Evolutionary conservation across 257 asterid species (phyloP).

Genomic region (Solanum clarkiae): DNA sequence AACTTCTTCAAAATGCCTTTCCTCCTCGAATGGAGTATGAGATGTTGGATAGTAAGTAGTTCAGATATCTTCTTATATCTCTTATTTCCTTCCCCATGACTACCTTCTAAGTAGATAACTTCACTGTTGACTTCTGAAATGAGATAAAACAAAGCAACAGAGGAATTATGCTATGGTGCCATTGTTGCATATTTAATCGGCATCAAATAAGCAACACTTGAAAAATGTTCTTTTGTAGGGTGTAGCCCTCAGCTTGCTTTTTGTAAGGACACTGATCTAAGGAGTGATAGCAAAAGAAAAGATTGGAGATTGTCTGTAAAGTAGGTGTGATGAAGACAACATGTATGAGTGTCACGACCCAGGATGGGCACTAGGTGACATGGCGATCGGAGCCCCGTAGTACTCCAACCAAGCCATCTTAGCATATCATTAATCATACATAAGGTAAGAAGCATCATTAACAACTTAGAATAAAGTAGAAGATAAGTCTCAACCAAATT

Average conservation of each 20-base stretch:
- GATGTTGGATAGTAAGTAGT: slow-evolving; percentile 70
- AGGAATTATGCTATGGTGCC: neutral
- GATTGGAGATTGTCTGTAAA: neutral
- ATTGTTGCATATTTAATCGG: neutral
- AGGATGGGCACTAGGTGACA: too few relatives aligned
- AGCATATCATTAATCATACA: too few relatives aligned
- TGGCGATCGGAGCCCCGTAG: too few relatives aligned
- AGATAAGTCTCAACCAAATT: too few relatives aligned
- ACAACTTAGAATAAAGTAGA: too few relatives aligned
- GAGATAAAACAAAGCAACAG: neutral
- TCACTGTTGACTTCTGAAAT: neutral
- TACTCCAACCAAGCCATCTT: too few relatives aligned
- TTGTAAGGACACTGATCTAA: neutral
- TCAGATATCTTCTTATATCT: neutral
- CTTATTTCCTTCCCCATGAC: neutral
- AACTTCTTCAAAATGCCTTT: slow-evolving; percentile 84
- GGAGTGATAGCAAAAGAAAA: neutral
- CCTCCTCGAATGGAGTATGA: slow-evolving; percentile 92
- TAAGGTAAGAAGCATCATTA: too few relatives aligned
- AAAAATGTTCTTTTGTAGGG: neutral
- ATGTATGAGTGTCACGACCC: too few relatives aligned
- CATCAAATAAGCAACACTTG: neutral
- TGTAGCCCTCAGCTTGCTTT: neutral
- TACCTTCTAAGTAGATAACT: neutral
- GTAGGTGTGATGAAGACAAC: neutral